These are phyloP conservation scores for Salix koriyanagi DNA, from an alignment of 345 rosid species.

Conservation along the genomic window DNA sequence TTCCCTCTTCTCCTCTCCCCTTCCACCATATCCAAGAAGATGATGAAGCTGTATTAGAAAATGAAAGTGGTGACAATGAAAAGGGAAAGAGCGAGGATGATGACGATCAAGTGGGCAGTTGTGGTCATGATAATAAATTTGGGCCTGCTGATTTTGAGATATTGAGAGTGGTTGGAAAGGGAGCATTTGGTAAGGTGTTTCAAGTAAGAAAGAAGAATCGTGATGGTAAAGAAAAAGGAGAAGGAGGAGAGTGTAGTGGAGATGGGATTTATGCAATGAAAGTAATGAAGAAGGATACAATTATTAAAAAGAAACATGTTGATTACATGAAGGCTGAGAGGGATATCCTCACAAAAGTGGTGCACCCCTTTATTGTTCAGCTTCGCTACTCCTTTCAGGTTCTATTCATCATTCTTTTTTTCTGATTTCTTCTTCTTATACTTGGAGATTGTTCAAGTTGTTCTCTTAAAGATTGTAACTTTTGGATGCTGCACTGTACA, in stretches of 20 bases:
- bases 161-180: slow-evolving; percentile 59
- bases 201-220: slow-evolving; percentile 46
- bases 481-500: not conserved
- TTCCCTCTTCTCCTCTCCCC: slow-evolving; percentile 39
- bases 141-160: slow-evolving; percentile 65
- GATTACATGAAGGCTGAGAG: slow-evolving; percentile 77
- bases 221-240: not conserved
- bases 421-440: not conserved
- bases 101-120: not conserved
- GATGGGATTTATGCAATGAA: slow-evolving; percentile 76
- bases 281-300: slow-evolving; percentile 64
- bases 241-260: slow-evolving; percentile 11
- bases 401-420: not conserved
- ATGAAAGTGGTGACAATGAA: slow-evolving; percentile 12
- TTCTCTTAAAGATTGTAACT: not conserved
- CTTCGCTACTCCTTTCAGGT: slow-evolving; percentile 81
- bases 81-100: not conserved
- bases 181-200: slow-evolving; percentile 72
- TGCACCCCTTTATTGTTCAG: slow-evolving; percentile 66
- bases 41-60: slow-evolving; percentile 18
- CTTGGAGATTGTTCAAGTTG: too few relatives aligned
- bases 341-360: slow-evolving; percentile 65
- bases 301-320: slow-evolving; percentile 66
- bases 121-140: slow-evolving; percentile 12
- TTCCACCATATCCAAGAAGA: slow-evolving; percentile 44